Evolutionary conservation across 2,329 filamentous ascomycete genomes (phyloP), one percentile per base, ranked within the genome.

Genomic region (Monilinia laxa): DNA sequence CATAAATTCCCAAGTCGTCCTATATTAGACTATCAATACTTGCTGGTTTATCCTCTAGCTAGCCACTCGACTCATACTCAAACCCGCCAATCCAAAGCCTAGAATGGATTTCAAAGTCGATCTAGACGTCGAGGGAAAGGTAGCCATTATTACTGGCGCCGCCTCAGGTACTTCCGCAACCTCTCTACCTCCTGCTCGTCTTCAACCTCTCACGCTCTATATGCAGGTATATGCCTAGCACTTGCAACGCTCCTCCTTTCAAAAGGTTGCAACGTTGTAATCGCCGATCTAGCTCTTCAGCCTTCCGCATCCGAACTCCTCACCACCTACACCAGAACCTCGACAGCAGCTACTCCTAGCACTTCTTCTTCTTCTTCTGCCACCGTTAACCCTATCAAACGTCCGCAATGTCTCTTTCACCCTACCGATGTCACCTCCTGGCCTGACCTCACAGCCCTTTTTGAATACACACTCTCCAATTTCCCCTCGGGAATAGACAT

Each of bases 371-470:
- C 40, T 45, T 45, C 40, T 25, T 16, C 4, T 3, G 2, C 1
- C 38, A 11, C 9, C 23, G 4, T 38, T 18, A 28, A 10, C 25
- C 40, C 23, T 14, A 11, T 20, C 10, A 52, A n/a, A 2, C 10
- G 28, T n/a, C 53, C 62, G n/a, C 40, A 35, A 47, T 64, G 62
- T n/a, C 42, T 64, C 9, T 64, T 57, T 28, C 53, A 57, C 40
- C 12, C 18, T 14, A 82, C 80, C 0, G 80, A 83, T 62, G 81
- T 83, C 0, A 78, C 78, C 0, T 76, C 76, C 0, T 83, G 80
- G 81, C 67, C 72, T 1, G 76, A 77, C 2, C 70, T 83, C 0
- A 47, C 73, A 1, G 64, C 64, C 16, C 76, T 79, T 64, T 80
- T 82, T 52, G 70, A 75, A 6, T 67, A 67, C 2, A 73, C 79